Conservation (phyloP, 2,329 filamentous ascomycete species). For the Magnaporthiopsis rhizophila region DNA sequence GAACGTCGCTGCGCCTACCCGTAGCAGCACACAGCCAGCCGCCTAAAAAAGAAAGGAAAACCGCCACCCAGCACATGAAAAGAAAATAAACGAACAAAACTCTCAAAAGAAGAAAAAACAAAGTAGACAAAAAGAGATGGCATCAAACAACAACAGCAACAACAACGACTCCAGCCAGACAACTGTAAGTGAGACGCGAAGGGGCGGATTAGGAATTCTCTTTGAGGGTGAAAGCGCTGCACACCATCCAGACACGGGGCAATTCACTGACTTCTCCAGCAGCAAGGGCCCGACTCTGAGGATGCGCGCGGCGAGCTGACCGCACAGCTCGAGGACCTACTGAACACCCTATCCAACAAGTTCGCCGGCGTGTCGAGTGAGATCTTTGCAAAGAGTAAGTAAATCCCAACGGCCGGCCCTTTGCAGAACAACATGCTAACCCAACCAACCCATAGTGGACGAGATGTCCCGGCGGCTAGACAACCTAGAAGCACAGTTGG, state of each 20-base stretch:
- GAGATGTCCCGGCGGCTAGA: conserved; percentile 86
- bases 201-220: too few species aligned
- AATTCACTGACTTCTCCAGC: conserved; percentile 19
- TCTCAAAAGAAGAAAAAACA: not conserved
- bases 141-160: conserved; percentile 29
- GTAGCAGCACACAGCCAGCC: not conserved
- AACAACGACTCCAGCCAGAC: conserved; percentile 29
- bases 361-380: conserved; percentile 80
- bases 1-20: not conserved
- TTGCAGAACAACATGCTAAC: too few species aligned
- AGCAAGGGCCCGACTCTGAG: conserved; percentile 22
- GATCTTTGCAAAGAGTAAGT: conserved; percentile 80
- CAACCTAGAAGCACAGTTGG: conserved; percentile 67
- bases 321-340: conserved; percentile 74
- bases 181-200: conserved; percentile 22
- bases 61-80: not conserved
- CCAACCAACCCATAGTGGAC: conserved; percentile 56
- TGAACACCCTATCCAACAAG: conserved; percentile 77
- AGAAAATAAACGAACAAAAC: not conserved
- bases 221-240: not conserved
- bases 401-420: too few species aligned
- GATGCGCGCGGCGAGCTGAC: conserved; percentile 57
- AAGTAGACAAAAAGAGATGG: conserved; percentile 20
- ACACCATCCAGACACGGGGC: not conserved
- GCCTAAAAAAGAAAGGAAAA: not conserved